A percentile compares a stretch with the other conserved stretches of the same genome.
These are phyloP conservation scores for Austroboletus olivaceoglutinosus DNA, from an alignment of 1,284 basidiomycete species.

Conservation along the genomic window DNA sequence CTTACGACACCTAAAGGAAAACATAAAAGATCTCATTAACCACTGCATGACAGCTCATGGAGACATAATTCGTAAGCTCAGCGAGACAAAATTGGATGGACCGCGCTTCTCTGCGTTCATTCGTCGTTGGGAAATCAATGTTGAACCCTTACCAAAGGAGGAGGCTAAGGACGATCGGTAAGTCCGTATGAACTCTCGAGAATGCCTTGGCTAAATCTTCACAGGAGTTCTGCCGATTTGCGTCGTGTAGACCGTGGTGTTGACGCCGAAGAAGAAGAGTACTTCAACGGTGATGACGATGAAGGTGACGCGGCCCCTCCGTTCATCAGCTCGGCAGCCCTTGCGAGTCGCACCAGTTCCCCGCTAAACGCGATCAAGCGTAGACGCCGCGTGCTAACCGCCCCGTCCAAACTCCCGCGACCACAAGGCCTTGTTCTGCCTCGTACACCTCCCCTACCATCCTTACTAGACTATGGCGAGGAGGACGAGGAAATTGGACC, in stretches of 20 bases:
- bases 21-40: conserved; percentile 80
- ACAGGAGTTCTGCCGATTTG: conserved; percentile 40
- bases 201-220: conserved; percentile 20
- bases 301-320: conserved; percentile 36
- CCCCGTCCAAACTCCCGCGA: conserved; percentile 39
- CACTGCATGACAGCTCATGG: conserved; percentile 83
- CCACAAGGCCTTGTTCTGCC: conserved; percentile 36
- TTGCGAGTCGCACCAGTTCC: conserved; percentile 37
- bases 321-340: conserved; percentile 35
- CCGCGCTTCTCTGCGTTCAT: conserved; percentile 74
- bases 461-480: conserved; percentile 71
- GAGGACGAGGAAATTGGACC: conserved; percentile 35
- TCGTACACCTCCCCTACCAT: conserved; percentile 52
- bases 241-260: conserved; percentile 48
- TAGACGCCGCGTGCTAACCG: conserved; percentile 49
- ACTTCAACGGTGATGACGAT: conserved; percentile 83
- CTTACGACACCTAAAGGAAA: conserved; percentile 57
- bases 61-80: conserved; percentile 62
- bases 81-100: conserved; percentile 59
- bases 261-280: conserved; percentile 81
- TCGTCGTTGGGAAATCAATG: conserved; percentile 87
- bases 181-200: conserved; percentile 3
- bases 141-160: conserved; percentile 70
- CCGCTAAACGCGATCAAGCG: conserved; percentile 50
- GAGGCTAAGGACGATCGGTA: conserved; percentile 41